These are phyloP conservation scores for Xylariaceae sp. DNA, from an alignment of 2,329 filamentous ascomycete species.

Conservation along the genomic window DNA sequence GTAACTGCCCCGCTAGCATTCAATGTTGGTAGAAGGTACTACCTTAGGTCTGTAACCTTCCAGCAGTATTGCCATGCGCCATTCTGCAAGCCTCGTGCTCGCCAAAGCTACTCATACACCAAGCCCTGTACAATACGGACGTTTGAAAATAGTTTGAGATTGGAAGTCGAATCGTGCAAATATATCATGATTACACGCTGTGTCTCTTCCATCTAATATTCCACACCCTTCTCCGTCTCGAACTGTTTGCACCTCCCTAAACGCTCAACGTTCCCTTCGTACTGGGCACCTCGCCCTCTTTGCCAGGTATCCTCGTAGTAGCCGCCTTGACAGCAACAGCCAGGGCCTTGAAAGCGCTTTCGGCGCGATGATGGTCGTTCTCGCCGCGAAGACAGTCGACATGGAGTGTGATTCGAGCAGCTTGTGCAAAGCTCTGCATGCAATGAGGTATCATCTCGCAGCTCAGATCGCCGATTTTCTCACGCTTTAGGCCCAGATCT, in stretches of 20 bases:
- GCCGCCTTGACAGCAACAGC: constrained; percentile 81
- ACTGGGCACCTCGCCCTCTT: constrained; percentile 89
- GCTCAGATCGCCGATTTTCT: constrained; percentile 90
- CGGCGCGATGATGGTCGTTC: constrained; percentile 94
- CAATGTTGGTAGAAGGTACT: too few species aligned
- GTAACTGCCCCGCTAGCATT: too few species aligned
- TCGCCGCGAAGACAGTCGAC: constrained; percentile 86
- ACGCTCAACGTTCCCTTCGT: constrained; percentile 86
- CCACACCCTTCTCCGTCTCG: too few species aligned
- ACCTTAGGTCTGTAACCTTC: too few species aligned
- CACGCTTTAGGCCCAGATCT: constrained; percentile 78
- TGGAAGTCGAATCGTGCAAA: too few species aligned
- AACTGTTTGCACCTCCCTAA: constrained; percentile 23
- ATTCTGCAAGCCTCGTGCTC: too few species aligned
- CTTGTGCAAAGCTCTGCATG: constrained; percentile 88
- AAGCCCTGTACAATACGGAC: too few species aligned
- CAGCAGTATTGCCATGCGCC: too few species aligned
- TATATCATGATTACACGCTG: too few species aligned
- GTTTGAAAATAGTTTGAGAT: too few species aligned
- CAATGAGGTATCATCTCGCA: constrained; percentile 98
- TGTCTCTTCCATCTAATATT: too few species aligned
- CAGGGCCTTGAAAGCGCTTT: constrained; percentile 95
- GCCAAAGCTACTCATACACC: too few species aligned
- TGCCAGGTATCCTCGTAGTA: constrained; percentile 68
- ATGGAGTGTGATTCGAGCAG: constrained; percentile 86